A percentile compares a stretch with the other conserved stretches of the same genome.
Conservation (phyloP, 805 yeast species). For the Candida tallmaniae region DNA sequence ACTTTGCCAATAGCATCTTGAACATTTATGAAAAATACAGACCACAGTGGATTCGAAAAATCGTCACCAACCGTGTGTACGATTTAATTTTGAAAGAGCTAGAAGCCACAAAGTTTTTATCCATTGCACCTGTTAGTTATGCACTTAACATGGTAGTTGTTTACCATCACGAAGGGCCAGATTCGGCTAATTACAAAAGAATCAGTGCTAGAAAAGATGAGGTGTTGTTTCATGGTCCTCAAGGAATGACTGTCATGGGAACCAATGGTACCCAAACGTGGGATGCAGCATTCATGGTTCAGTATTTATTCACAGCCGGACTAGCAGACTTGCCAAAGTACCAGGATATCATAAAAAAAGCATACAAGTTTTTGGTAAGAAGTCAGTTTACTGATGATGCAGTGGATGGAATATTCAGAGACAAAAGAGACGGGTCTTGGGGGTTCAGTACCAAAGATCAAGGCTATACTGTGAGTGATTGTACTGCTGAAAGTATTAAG, state of each 20-base stretch:
- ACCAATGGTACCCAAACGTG: conserved; percentile 97
- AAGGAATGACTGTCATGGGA: conserved; percentile 92
- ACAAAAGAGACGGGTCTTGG: conserved; percentile 85
- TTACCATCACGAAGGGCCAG: conserved; percentile 62
- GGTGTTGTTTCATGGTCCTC: conserved; percentile 76
- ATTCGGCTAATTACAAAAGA: conserved; percentile 55
- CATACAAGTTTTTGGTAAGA: conserved; percentile 67
- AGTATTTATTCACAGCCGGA: conserved; percentile 76
- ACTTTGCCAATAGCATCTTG: conserved; percentile 56
- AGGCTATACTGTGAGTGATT: conserved; percentile 95
- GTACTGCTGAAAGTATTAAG: conserved; percentile 93
- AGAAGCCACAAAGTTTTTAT: conserved; percentile 70
- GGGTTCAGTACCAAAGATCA: conserved; percentile 94
- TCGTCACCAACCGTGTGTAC: conserved; percentile 50
- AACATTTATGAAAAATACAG: conserved; percentile 67
- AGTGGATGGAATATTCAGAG: conserved; percentile 74
- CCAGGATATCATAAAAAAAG: conserved; percentile 56
- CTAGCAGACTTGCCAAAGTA: conserved; percentile 66
- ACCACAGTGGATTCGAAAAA: conserved; percentile 65
- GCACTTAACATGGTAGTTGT: conserved; percentile 78
- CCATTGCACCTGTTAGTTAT: conserved; percentile 92
- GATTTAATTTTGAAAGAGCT: conserved; percentile 70
- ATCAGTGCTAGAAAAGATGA: conserved; percentile 65
- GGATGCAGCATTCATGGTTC: conserved; percentile 92
- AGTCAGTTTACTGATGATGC: conserved; percentile 86